Conservation (phyloP, 2,329 filamentous ascomycete species). For the Bipolaris sorokiniana region DNA sequence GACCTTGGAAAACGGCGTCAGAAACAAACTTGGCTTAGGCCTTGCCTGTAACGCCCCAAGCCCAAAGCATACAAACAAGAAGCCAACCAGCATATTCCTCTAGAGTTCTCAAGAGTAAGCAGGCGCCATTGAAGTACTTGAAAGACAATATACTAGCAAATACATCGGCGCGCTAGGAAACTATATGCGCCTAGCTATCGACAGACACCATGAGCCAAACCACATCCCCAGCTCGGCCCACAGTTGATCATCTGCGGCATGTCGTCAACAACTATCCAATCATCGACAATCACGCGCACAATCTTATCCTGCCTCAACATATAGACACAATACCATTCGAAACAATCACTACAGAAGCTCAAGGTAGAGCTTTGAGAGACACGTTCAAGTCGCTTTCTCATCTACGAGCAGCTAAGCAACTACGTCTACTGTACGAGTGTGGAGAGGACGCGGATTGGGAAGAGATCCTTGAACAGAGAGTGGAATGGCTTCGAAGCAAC, state of each 20-base stretch:
- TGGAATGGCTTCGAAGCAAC: slow-evolving; percentile 54
- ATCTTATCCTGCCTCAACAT: slow-evolving; percentile 63
- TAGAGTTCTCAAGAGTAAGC: neutral
- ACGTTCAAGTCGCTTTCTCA: slow-evolving; percentile 69
- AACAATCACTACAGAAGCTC: slow-evolving; percentile 74
- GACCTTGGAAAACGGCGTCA: slow-evolving; percentile 12
- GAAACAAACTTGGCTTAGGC: slow-evolving; percentile 10
- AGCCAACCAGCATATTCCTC: neutral
- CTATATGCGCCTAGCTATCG: neutral
- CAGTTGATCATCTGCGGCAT: slow-evolving; percentile 42
- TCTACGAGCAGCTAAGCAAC: slow-evolving; percentile 71
- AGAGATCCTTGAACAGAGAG: slow-evolving; percentile 58
- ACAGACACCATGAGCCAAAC: slow-evolving; percentile 26
- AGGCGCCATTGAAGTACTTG: neutral
- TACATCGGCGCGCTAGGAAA: neutral
- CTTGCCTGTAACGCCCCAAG: slow-evolving; percentile 7
- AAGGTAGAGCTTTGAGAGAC: slow-evolving; percentile 69
- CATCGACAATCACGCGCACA: slow-evolving; percentile 76
- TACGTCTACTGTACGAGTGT: slow-evolving; percentile 69
- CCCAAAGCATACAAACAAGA: neutral
- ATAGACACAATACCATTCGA: slow-evolving; percentile 61
- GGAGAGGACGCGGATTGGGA: slow-evolving; percentile 63
- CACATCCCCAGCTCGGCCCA: slow-evolving; percentile 25
- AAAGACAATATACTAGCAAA: neutral
- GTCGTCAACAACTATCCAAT: slow-evolving; percentile 59